These are phyloP conservation scores for Zangia roseola DNA, from an alignment of 768 basidiomycete genomes.

Conservation along the genomic window DNA sequence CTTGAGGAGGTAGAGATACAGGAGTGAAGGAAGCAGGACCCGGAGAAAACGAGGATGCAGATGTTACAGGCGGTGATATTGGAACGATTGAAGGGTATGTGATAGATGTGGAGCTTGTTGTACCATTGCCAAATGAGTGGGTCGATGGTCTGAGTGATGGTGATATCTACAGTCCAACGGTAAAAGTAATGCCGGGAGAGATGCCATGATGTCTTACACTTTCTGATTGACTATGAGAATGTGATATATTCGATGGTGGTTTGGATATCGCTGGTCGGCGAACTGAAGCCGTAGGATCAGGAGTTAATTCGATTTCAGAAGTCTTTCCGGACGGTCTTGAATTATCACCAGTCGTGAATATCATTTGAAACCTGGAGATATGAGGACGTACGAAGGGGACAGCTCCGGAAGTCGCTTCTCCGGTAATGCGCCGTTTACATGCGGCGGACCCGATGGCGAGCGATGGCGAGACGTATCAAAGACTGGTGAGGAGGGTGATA, in stretches of 20 bases:
- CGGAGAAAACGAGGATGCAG: conserved; percentile 40
- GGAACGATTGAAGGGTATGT: conserved; percentile 51
- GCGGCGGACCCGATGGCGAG: conserved; percentile 3
- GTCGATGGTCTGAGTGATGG: conserved; percentile 34
- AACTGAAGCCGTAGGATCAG: conserved; percentile 15
- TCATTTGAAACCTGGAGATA: neutral
- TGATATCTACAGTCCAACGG: conserved; percentile 30
- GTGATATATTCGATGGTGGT: conserved; percentile 44
- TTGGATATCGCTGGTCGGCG: conserved; percentile 45
- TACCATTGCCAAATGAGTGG: conserved; percentile 39
- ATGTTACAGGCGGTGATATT: conserved; percentile 36
- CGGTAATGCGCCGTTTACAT: conserved; percentile 17
- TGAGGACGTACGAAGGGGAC: conserved; percentile 19
- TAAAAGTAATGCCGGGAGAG: conserved; percentile 13
- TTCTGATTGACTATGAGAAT: conserved; percentile 48
- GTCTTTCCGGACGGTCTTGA: conserved; percentile 17
- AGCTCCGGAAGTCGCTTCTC: conserved; percentile 19
- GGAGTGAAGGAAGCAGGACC: conserved; percentile 38
- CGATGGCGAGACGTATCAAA: conserved; percentile 16
- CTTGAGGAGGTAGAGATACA: conserved; percentile 72
- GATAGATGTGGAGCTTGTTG: conserved; percentile 41
- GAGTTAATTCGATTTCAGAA: conserved; percentile 9
- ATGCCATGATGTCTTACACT: conserved; percentile 37
- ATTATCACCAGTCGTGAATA: conserved; percentile 11
- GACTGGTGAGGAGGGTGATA: conserved; percentile 15